These are phyloP conservation scores for Micromonas pusilla DNA, from an alignment of 139 green algal genomes.

Conservation along the genomic window DNA sequence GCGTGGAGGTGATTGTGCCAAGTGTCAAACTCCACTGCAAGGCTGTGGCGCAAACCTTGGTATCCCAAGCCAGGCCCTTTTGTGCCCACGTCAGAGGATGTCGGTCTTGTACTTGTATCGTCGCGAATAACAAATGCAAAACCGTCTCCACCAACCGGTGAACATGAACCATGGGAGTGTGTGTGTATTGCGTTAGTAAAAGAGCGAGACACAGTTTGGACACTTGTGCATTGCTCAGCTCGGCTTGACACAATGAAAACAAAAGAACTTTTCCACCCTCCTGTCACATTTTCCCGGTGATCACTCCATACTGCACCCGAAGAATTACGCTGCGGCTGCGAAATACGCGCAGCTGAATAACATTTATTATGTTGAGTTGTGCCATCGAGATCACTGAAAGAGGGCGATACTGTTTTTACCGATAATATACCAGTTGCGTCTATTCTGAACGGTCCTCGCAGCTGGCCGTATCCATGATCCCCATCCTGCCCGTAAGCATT, in stretches of 20 bases:
- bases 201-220: neutral
- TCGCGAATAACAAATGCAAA: slow-evolving; percentile 20
- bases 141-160: neutral
- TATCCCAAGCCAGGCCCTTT: neutral
- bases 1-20: neutral
- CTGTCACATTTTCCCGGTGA: neutral
- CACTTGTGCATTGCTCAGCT: neutral
- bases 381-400: too few species aligned
- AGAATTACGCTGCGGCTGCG: neutral
- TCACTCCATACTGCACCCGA: slow-evolving; percentile 1
- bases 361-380: too few species aligned
- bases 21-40: slow-evolving; percentile 23
- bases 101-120: neutral
- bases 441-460: neutral
- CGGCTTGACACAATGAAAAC: neutral
- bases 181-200: neutral
- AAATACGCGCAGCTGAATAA: neutral
- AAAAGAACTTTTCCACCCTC: neutral
- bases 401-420: too few species aligned
- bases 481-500: neutral
- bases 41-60: neutral
- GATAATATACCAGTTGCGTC: neutral
- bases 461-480: neutral
- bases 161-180: neutral
- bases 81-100: neutral